Evolutionary conservation across 116 monocot species (phyloP), one percentile per base, ranked within the genome.

Genomic region (Zostera marina): DNA sequence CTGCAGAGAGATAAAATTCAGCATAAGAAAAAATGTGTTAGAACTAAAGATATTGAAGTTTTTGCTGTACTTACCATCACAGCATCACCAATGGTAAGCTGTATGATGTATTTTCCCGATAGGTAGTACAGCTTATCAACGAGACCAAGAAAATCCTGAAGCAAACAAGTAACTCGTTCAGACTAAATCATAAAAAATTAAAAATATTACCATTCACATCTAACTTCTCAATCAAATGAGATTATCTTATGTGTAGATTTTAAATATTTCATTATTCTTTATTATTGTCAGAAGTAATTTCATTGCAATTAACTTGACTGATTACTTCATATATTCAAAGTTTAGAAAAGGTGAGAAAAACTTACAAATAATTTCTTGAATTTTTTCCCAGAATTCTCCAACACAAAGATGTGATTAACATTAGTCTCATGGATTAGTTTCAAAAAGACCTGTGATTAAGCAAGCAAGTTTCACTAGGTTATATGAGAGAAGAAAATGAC

Each of bases 101-200:
- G 80, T 47, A 98, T 63, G n/a, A 78, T 69, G 63, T 98, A 98
- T 71, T 64, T 82, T 53, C 89, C 96, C 23, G 96, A 89, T 14
- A 98, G 78, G 51, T 98, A 98, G 56, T 98, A 98, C 20, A 98
- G 68, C 46, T 85, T 85, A 21, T 86, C 86, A 64, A 89, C 89
- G 48, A 98, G 76, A 62, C 90, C 82, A 61, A 98, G 85, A 69
- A 98, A 89, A 62, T 89, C 79, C 96, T 98, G 56, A 15, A 65
- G 61, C n/a, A 51, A 15, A 56, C 56, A 56, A 39, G 41, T 6
- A 56, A 13, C 5, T 19, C 17, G 8, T 16, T 51, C n/a, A 51
- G 7, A 39, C 14, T 56, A 56, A 51, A 19, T 51, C 8, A 51
- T 16, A 10, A 19, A 17, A 15, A 47, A 47, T 47, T 47, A 5